Conservation (phyloP, 108 stramenopile genomes). For the Pseudonitzschia multiseries region DNA sequence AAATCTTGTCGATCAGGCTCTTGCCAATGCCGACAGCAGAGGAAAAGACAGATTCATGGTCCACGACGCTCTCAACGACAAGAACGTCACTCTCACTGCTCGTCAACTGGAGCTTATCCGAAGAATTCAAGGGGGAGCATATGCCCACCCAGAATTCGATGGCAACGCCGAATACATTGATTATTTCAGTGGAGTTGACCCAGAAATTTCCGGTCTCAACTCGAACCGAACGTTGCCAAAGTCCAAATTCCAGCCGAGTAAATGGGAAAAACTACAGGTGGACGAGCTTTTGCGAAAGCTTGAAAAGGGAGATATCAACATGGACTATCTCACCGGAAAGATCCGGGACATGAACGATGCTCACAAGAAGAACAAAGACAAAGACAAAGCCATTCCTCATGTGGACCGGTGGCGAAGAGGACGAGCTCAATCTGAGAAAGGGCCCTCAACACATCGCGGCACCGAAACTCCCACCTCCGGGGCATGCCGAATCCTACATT, state of each 20-base stretch:
- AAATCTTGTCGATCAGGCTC: conserved; percentile 74
- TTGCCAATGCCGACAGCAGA: conserved; percentile 72
- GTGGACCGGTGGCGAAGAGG: conserved; percentile 96
- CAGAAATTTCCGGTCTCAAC: conserved; percentile 74
- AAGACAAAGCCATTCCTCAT: conserved; percentile 76
- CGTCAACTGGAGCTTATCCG: conserved; percentile 93
- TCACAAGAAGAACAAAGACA: conserved; percentile 43
- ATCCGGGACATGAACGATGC: conserved; percentile 81
- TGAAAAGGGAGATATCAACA: conserved; percentile 84
- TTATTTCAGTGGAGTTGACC: conserved; percentile 87
- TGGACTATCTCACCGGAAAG: conserved; percentile 81
- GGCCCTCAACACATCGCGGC: conserved; percentile 96
- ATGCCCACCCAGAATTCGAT: conserved; percentile 95
- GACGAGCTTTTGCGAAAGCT: conserved; percentile 85
- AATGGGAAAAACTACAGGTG: conserved; percentile 88
- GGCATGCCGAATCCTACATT: conserved; percentile 95
- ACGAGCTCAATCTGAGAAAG: conserved; percentile 79
- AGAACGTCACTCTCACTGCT: conserved; percentile 80
- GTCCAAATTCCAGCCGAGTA: conserved; percentile 79
- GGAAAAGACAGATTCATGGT: conserved; percentile 74
- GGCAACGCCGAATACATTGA: conserved; percentile 93
- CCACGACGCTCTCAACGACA: conserved; percentile 95
- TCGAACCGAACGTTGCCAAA: conserved; percentile 81
- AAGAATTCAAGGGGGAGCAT: conserved; percentile 91
- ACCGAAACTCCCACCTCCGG: conserved; percentile 95